A percentile compares a stretch with the other conserved stretches of the same genome.
These are phyloP conservation scores for Pulicaria dysenterica DNA, from an alignment of 129 eudicot genomes.

Conservation along the genomic window DNA sequence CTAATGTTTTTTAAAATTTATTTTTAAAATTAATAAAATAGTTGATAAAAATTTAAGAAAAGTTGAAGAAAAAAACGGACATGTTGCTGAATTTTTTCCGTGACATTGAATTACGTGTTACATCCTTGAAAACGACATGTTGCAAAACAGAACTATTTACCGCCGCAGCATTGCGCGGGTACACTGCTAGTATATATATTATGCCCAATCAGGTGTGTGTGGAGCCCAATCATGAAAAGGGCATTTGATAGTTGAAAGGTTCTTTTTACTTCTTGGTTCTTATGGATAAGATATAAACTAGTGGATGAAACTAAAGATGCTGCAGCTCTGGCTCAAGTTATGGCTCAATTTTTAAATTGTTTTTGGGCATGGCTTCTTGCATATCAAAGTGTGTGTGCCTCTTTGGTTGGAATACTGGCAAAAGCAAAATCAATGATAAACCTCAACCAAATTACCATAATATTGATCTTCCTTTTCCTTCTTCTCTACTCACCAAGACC, in stretches of 20 bases:
- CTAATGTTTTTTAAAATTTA: no score
- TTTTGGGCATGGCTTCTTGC: constrained; percentile 48
- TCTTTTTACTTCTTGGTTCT: background rate
- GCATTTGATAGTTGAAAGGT: constrained; percentile 2
- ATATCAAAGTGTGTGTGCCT: constrained; percentile 52
- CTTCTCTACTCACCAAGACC: constrained; percentile 71
- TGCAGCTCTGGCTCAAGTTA: background rate
- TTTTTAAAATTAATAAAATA: no score
- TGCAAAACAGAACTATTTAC: no score
- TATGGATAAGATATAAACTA: constrained; percentile 40
- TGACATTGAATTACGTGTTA: no score
- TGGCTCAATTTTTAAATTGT: background rate
- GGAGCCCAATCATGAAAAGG: background rate
- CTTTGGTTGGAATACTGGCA: constrained; percentile 79
- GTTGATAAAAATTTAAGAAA: no score
- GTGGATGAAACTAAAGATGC: constrained; percentile 18
- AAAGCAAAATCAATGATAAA: constrained; percentile 32
- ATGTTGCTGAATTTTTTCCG: no score
- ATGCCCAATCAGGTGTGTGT: no score
- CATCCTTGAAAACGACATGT: no score
- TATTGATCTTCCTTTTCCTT: constrained; percentile 69
- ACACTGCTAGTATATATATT: no score
- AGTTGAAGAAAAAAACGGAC: no score
- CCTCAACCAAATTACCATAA: constrained; percentile 73
- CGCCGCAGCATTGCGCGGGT: no score